Evolutionary conservation across 208 protist genomes (phyloP).

Genomic region (Trypanosoma caninum): DNA sequence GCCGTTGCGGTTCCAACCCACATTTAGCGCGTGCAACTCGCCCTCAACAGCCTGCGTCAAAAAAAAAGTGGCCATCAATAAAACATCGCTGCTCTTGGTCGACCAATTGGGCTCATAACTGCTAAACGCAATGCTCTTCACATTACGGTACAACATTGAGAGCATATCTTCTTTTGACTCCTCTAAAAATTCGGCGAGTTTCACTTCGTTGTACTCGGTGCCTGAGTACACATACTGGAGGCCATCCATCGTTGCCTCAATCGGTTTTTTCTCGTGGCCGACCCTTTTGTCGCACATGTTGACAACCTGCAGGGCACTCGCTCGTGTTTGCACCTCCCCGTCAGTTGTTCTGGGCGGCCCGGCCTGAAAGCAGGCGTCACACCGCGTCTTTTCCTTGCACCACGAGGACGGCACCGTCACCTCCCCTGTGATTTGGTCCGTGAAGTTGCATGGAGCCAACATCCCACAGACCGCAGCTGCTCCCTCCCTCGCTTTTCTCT

Average conservation of each 20-base stretch:
- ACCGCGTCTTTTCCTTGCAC: slow-evolving; percentile 34
- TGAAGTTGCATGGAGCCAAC: slow-evolving; percentile 64
- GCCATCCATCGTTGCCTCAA: slow-evolving; percentile 59
- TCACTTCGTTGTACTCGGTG: slow-evolving; percentile 47
- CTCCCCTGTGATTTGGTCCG: slow-evolving; percentile 70
- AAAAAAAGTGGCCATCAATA: slow-evolving; percentile 56
- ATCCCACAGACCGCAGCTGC: slow-evolving; percentile 14
- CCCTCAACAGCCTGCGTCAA: slow-evolving; percentile 52
- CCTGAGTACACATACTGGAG: slow-evolving; percentile 80
- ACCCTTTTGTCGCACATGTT: slow-evolving; percentile 68
- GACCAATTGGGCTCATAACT: slow-evolving; percentile 87
- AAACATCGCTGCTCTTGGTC: slow-evolving; percentile 55
- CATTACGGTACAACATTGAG: slow-evolving; percentile 62
- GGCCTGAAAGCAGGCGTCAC: slow-evolving; percentile 53
- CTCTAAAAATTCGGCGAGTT: slow-evolving; percentile 67
- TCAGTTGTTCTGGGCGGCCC: slow-evolving; percentile 26
- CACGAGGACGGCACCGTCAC: slow-evolving; percentile 60
- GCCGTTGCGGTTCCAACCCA: slow-evolving; percentile 84
- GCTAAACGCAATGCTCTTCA: slow-evolving; percentile 73
- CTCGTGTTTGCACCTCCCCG: slow-evolving; percentile 56
- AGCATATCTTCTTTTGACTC: slow-evolving; percentile 42
- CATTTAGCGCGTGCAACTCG: slow-evolving; percentile 61
- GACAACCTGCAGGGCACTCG: slow-evolving; percentile 54
- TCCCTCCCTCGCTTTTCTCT: neutral
- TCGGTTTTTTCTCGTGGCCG: slow-evolving; percentile 35